phyloP scores from a whole-genome alignment of 2,329 filamentous ascomycete genomes.

The Mycocentrospora acerina region DNA sequence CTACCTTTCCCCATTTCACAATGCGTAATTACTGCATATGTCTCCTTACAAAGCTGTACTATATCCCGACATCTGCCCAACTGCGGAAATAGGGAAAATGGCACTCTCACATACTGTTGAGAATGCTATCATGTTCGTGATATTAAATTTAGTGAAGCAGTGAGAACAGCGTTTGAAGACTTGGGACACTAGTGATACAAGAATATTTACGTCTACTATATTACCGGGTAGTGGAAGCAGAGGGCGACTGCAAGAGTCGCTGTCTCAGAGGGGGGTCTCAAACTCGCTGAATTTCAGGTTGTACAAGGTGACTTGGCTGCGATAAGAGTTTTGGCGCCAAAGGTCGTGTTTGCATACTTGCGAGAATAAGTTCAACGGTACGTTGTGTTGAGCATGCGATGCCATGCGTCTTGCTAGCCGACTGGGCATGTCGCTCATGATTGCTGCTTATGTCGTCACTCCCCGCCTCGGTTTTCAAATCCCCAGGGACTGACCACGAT shows the following conservation, averaged over 20 bases:
- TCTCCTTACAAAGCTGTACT: constrained; percentile 20
- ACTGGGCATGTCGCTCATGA: too few relatives aligned
- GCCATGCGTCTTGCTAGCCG: too few relatives aligned
- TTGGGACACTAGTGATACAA: constrained; percentile 36
- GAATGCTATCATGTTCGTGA: constrained; percentile 41
- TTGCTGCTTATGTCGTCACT: too few relatives aligned
- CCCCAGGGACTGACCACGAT: too few relatives aligned
- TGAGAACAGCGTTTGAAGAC: constrained; percentile 45
- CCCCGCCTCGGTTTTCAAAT: too few relatives aligned
- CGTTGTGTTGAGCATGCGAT: too few relatives aligned
- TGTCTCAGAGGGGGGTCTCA: constrained; percentile 21
- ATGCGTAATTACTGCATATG: constrained; percentile 42
- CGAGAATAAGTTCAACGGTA: too few relatives aligned
- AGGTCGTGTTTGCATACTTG: too few relatives aligned
- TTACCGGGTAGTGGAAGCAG: constrained; percentile 18
- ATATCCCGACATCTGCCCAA: constrained; percentile 35
- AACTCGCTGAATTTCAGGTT: constrained; percentile 14
- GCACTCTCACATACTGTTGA: constrained; percentile 41
- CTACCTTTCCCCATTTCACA: constrained; percentile 29
- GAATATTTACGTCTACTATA: too few relatives aligned
- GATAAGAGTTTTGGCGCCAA: background rate
- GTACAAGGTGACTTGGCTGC: constrained; percentile 9
- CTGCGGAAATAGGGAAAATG: constrained; percentile 48
- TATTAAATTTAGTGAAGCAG: constrained; percentile 44
- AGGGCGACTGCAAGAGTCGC: constrained; percentile 18